Base-by-base conservation (phyloP, 2,329 filamentous ascomycete species). In the Venturia asperata region DNA sequence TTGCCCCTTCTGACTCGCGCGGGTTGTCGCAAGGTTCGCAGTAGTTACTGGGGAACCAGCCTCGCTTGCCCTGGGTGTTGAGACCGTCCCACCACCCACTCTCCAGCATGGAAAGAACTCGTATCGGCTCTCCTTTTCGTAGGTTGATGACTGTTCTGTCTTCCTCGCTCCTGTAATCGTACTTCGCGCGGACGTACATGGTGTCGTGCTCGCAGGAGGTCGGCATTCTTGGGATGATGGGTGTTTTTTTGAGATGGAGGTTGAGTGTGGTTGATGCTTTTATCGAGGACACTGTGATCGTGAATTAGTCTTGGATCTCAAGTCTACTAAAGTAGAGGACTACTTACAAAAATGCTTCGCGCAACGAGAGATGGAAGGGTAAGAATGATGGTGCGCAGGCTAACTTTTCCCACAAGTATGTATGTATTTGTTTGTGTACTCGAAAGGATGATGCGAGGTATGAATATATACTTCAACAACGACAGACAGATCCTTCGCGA, bases 11-110 rank as follows among this genome's bases (percentile, higher is more conserved):
- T 1, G 13, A 17, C 19, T 58, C 52, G n/a, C 52, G 52, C 13
- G 52, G 52, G 19, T 15, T 37, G 10, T 58, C 27, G 52, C 52
- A 58, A 58, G 52, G 17, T n/a, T 58, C 52, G 52, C 52, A 58
- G 52, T 37, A 58, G 21, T 58, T 58, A 15, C 52, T 58, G 2
- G 52, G 52, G 10, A 58, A 58, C 52, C 52, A 58, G 52, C 27
- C 27, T 37, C 52, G 52, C 11, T 58, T 19, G 27, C 52, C 52
- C 13, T 58, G 10, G 7, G 52, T 37, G 52, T 58, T 58, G 52
- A 58, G 52, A 10, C 52, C 52, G 52, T 58, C 52, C 52, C 52
- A 58, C 52, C 52, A 58, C 37, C 52, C 52, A 21, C 30, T 58
- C 37, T 58, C 52, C 30, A n/a, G 27, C 19, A 37, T 58, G 30